These are phyloP conservation scores for Hypoxylon sp. DNA, from an alignment of 2,329 filamentous ascomycete species.

Conservation along the genomic window DNA sequence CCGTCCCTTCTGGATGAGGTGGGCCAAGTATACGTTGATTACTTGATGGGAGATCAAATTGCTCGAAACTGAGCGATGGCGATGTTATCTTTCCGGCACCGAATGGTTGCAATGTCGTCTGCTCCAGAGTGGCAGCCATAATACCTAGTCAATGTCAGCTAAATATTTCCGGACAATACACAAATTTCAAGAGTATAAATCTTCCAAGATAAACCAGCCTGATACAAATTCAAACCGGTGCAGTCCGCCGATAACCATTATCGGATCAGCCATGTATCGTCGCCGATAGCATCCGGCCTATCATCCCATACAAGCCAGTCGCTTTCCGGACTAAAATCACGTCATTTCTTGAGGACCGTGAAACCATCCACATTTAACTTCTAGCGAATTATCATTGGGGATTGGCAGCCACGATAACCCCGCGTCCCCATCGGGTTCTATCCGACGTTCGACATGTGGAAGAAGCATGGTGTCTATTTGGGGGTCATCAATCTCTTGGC, in stretches of 20 bases:
- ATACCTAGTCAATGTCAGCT: background rate
- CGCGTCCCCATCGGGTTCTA: conserved; percentile 15
- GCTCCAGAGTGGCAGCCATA: conserved; percentile 53
- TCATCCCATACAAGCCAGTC: conserved; percentile 22
- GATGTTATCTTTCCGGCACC: conserved; percentile 3
- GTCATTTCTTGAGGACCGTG: conserved; percentile 33
- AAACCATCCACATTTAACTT: conserved; percentile 21
- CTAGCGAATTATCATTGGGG: conserved; percentile 14
- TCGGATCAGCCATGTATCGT: no score
- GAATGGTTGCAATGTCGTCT: conserved; percentile 3
- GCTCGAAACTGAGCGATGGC: conserved; percentile 51
- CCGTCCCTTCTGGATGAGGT: conserved; percentile 56
- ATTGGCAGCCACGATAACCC: conserved; percentile 11
- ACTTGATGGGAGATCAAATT: conserved; percentile 56
- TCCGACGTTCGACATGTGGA: conserved; percentile 1
- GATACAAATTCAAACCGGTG: background rate
- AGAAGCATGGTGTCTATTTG: background rate
- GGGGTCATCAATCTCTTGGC: background rate
- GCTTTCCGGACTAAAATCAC: conserved; percentile 37
- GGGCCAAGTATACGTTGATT: conserved; percentile 58
- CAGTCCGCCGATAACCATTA: no score
- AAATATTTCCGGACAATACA: background rate
- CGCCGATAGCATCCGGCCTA: conserved; percentile 15
- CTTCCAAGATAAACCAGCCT: background rate
- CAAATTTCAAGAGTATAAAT: background rate